Evolutionary conservation across 306 rosid genomes (phyloP).

Genomic region (Nissolia schottii): DNA sequence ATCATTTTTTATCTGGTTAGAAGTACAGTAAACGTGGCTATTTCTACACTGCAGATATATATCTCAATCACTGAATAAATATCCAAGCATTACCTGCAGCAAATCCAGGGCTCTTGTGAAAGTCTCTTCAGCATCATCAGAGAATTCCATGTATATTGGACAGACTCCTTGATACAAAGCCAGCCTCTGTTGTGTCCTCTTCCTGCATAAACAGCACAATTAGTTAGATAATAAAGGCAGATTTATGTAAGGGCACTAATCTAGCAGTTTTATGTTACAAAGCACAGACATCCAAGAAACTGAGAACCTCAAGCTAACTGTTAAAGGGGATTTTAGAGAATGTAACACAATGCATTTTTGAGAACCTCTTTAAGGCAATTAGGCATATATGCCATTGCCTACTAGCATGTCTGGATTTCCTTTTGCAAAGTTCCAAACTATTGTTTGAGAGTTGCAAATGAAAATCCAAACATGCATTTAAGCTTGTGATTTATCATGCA

Average conservation of each 20-base stretch:
- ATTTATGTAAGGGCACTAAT: not conserved
- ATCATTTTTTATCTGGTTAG: not conserved
- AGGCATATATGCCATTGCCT: not conserved
- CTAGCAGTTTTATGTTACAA: not conserved
- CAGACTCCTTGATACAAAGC: conserved; percentile 94
- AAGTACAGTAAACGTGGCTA: not conserved
- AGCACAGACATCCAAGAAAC: not conserved
- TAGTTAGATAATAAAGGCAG: not conserved
- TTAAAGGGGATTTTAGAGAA: not conserved
- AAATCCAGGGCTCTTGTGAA: conserved; percentile 56
- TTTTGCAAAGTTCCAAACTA: too few relatives aligned
- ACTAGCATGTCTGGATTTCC: too few relatives aligned
- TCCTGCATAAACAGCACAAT: conserved; percentile 51
- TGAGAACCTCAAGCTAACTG: not conserved
- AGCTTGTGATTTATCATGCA: not conserved
- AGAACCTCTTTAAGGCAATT: not conserved
- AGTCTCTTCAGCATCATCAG: conserved; percentile 79
- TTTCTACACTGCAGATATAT: not conserved
- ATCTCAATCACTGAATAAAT: not conserved
- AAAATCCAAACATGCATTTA: too few relatives aligned
- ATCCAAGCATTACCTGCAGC: conserved; percentile 44
- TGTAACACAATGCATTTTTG: not conserved
- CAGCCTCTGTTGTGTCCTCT: conserved; percentile 75
- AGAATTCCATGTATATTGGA: conserved; percentile 81
- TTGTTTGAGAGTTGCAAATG: too few relatives aligned